Evolutionary conservation across 2,329 filamentous ascomycete genomes (phyloP).

Genomic region (Aspergillus pseudoglaucus): DNA sequence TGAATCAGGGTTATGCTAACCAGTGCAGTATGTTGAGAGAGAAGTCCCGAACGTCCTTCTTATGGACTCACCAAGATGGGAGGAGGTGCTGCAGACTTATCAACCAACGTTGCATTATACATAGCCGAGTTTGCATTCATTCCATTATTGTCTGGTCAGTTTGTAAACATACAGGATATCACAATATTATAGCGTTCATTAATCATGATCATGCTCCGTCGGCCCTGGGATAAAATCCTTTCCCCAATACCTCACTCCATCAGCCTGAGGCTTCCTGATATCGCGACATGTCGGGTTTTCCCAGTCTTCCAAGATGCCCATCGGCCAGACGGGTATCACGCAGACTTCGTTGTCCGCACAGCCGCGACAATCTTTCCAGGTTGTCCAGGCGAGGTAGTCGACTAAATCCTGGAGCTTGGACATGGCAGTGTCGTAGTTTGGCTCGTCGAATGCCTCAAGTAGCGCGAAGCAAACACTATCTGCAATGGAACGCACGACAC

Average conservation of each 20-base stretch:
- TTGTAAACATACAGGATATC: neutral
- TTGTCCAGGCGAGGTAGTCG: constrained; percentile 51
- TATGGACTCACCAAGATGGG: neutral
- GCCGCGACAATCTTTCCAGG: constrained; percentile 51
- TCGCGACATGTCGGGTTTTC: constrained; percentile 42
- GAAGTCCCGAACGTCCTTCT: neutral
- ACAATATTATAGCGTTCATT: neutral
- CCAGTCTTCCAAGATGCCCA: constrained; percentile 51
- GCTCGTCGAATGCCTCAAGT: constrained; percentile 14
- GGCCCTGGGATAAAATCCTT: neutral
- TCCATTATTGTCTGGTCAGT: neutral
- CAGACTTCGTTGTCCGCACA: constrained; percentile 53
- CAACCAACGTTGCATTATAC: neutral
- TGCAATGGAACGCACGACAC: constrained; percentile 25
- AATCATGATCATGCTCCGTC: neutral
- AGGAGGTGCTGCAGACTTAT: neutral
- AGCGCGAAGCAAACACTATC: constrained; percentile 28
- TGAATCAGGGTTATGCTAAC: neutral
- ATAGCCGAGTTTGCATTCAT: neutral
- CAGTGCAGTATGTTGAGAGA: neutral
- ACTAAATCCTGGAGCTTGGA: constrained; percentile 38
- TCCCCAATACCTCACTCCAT: constrained; percentile 25
- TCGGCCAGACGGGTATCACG: constrained; percentile 60
- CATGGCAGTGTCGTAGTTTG: constrained; percentile 19
- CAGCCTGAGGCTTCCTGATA: constrained; percentile 13